Percentiles rank a stretch among this genome's conserved stretches.
phyloP scores from a whole-genome alignment of 108 stramenopile species.

The Cyclotella sp. region DNA sequence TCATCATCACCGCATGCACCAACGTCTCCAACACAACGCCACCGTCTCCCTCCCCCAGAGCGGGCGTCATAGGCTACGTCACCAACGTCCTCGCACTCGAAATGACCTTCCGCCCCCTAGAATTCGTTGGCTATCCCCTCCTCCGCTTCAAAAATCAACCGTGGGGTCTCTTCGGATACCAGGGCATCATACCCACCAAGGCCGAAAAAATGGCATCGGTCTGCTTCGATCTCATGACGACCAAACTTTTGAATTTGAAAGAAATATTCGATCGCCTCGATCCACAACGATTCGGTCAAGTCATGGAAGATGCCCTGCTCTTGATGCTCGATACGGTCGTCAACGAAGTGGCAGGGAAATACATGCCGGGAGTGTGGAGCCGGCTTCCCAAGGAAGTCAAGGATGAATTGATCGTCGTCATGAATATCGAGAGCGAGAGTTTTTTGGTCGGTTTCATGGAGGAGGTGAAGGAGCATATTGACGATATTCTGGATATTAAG shows the following conservation, averaged over 20 bases:
- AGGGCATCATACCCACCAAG: slow-evolving; percentile 94
- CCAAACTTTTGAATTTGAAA: slow-evolving; percentile 79
- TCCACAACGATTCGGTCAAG: slow-evolving; percentile 79
- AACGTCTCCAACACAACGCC: neutral
- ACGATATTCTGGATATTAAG: slow-evolving; percentile 90
- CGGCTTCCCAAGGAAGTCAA: slow-evolving; percentile 77
- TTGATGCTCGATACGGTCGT: slow-evolving; percentile 88
- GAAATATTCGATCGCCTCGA: slow-evolving; percentile 90
- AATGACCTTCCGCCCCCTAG: slow-evolving; percentile 93
- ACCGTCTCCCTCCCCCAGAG: slow-evolving; percentile 19
- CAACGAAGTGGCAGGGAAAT: slow-evolving; percentile 82
- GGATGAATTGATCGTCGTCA: slow-evolving; percentile 81
- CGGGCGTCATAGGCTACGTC: slow-evolving; percentile 79
- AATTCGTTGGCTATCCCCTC: slow-evolving; percentile 82
- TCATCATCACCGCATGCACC: neutral
- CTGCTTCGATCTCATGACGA: slow-evolving; percentile 90
- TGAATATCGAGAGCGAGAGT: slow-evolving; percentile 66
- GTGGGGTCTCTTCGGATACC: slow-evolving; percentile 90
- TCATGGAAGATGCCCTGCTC: slow-evolving; percentile 63
- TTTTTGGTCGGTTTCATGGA: slow-evolving; percentile 83
- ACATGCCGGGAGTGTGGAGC: slow-evolving; percentile 83
- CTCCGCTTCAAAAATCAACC: slow-evolving; percentile 84
- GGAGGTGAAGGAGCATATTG: slow-evolving; percentile 83
- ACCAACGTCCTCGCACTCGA: slow-evolving; percentile 92
- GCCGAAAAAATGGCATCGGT: slow-evolving; percentile 90